Base-by-base conservation (phyloP, 2,329 filamentous ascomycete species). In the Exutisphaerella laricina region DNA sequence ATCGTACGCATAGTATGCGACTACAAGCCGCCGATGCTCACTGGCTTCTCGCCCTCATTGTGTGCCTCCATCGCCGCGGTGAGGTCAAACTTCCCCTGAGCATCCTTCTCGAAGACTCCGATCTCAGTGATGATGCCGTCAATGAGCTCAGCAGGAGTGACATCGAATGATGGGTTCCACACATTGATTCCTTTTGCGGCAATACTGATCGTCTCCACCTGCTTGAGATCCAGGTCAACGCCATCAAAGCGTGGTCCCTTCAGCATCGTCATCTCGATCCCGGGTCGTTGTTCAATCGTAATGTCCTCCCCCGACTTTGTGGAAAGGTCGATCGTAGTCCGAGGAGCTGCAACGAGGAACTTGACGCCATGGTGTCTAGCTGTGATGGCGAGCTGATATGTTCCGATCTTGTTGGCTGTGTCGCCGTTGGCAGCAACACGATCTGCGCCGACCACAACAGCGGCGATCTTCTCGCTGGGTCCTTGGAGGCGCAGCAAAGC, bases 381-480 rank as follows among this genome's bases (percentile, higher is more conserved):
- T 21, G 95, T 75, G n/a, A 97, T 88, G 3, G 92, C 88, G 3
- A 98, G 76, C 41, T 83, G 78, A 64, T 98, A 97, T 0, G 92
- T 98, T 39, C 92, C 92, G 49, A 98, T 94, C 72, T 98, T 98
- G 71, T 98, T 98, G 43, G 92, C 92, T 0, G 92, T 97, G 68
- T 98, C 92, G 21, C 92, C 92, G 58, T 98, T 98, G 38, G 88
- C 85, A 22, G 90, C 92, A 10, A 98, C 92, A 43, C 92, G 80
- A 64, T 98, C 92, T 2, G 92, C 92, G 20, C 92, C 92, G 0
- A 98, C 92, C 21, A 98, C 83, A 39, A 98, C 86, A 4, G 88
- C 90, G 4, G 80, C 77, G 46, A 98, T 85, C 58, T 82, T 80
- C 59, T 80, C 75, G 26, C 74, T 59, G 45, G 66, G 46, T 53